Evolutionary conservation across 306 rosid genomes (phyloP).

Genomic region (Leucaena leucocephala): DNA sequence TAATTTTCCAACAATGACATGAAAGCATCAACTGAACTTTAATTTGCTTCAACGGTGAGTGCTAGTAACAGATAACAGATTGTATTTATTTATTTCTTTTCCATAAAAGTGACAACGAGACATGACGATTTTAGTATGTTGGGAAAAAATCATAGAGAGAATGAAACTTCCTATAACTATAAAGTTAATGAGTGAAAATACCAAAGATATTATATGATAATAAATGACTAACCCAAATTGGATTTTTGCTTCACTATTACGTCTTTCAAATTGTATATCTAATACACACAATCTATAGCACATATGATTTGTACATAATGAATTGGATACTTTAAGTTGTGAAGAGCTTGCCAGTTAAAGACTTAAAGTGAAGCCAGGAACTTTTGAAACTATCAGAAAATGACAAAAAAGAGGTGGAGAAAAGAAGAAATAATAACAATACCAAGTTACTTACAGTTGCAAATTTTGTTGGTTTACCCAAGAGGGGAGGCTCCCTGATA

Average conservation of each 20-base stretch:
- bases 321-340: background rate
- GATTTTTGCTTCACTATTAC: background rate
- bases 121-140: constrained; percentile 1
- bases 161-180: background rate
- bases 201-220: background rate
- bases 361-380: background rate
- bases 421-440: background rate
- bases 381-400: background rate
- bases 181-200: background rate
- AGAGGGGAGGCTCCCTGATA: constrained; percentile 74
- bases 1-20: constrained; percentile 5
- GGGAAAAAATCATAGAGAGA: background rate
- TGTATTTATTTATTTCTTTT: no score
- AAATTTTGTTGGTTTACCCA: constrained; percentile 59
- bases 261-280: background rate
- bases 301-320: background rate
- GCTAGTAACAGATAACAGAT: no score
- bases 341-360: background rate
- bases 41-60: background rate
- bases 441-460: constrained; percentile 54
- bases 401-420: background rate
- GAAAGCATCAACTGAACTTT: constrained; percentile 10
- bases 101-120: background rate
- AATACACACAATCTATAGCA: background rate
- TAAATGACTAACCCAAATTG: background rate